Percentiles rank a stretch among this genome's conserved stretches.
phyloP scores from a whole-genome alignment of 1,139 yeast species.

The Debaryomyces singareniensis region DNA sequence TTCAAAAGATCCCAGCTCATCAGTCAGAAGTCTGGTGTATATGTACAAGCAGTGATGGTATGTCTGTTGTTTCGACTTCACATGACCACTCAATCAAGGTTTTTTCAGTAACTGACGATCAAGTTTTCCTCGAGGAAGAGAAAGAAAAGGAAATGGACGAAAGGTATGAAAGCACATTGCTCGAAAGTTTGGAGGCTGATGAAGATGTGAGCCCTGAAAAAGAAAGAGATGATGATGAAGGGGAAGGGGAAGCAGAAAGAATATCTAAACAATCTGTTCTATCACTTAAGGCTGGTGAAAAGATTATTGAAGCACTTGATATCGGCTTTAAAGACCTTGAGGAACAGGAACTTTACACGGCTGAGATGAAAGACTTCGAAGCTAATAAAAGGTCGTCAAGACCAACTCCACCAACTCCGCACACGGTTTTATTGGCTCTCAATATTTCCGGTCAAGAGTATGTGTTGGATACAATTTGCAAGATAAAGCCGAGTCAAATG shows the following conservation, averaged over 20 bases:
- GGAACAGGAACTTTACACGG: slow-evolving; percentile 43
- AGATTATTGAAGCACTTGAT: slow-evolving; percentile 86
- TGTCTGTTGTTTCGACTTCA: slow-evolving; percentile 74
- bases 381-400: slow-evolving; percentile 34
- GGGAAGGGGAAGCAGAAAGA: slow-evolving; percentile 45
- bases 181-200: slow-evolving; percentile 65
- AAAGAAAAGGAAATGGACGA: slow-evolving; percentile 94
- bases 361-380: slow-evolving; percentile 25
- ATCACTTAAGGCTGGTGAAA: slow-evolving; percentile 92
- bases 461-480: slow-evolving; percentile 62
- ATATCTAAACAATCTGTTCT: slow-evolving; percentile 85
- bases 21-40: slow-evolving; percentile 93
- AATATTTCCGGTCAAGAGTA: slow-evolving; percentile 70
- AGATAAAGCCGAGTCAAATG: slow-evolving; percentile 75
- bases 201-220: slow-evolving; percentile 18
- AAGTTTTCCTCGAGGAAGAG: slow-evolving; percentile 92
- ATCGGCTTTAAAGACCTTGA: slow-evolving; percentile 69
- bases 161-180: slow-evolving; percentile 69
- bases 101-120: slow-evolving; percentile 91
- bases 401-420: slow-evolving; percentile 56
- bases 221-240: slow-evolving; percentile 39
- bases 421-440: slow-evolving; percentile 67
- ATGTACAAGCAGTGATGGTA: slow-evolving; percentile 68
- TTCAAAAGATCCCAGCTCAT: slow-evolving; percentile 83
- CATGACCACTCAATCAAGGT: slow-evolving; percentile 90